Base-by-base conservation (phyloP, 169 alveolate genomes). In the Theileria equi region DNA sequence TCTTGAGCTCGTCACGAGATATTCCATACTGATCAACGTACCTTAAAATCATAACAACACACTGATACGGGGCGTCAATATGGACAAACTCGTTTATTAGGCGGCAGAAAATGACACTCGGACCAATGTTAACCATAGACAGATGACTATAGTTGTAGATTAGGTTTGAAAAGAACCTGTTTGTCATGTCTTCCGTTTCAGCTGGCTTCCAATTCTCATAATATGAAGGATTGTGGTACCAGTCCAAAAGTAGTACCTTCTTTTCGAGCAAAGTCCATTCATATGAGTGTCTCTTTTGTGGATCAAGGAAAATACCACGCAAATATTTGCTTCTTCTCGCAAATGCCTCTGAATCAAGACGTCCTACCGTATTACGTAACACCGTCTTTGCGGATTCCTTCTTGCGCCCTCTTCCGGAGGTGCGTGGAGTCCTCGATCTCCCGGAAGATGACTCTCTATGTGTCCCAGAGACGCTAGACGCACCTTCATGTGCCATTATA, bases 231-330 rank as follows among this genome's bases (percentile, higher is more conserved):
- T 77, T 77, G 43, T 67, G 80, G 69, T 52, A 61, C 82, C 82
- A 67, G 68, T 77, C 86, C n/a, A 77, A 64, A 13, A 64, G 38
- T 35, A 77, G 61, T 16, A 67, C 53, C 67, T 77, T 77, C 68
- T 77, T 77, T 49, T 77, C 86, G 19, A 25, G 7, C 19, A 36
- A 40, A 8, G 81, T 77, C 86, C 86, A 77, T 34, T 65, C 77
- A 57, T 77, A 63, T 32, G 53, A 6, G 68, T 66, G 80, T 34
- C 86, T 47, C 13, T 40, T 50, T 36, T 66, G 60, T 5, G 76
- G 86, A 36, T 77, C 66, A 35, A 58, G 36, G 81, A 40, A 77
- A 21, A 60, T 28, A 57, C 68, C 81, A 29, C 86, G 43, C 32
- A 77, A 70, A 47, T 28, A 77, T 63, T 52, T 59, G 28, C 77